Evolutionary conservation across 2,329 filamentous ascomycete species (phyloP), one percentile per base, ranked within the genome.

Genomic region (Didymella sp.): DNA sequence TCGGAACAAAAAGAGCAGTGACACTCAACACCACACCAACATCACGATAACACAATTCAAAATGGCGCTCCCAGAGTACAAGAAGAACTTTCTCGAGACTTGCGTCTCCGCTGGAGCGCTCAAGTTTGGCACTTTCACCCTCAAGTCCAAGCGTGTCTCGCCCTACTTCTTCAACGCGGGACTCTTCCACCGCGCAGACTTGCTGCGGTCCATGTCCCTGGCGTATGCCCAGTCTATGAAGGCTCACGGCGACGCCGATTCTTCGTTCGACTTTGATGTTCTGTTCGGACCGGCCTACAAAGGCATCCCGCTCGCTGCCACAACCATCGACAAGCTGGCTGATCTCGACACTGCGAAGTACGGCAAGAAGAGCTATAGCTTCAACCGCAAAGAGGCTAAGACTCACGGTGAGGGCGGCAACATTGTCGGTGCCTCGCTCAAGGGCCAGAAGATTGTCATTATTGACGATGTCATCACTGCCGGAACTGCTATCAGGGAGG

Each of bases 141-240:
- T 99, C 73, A 99, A 99, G 81, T 97, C 93, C 51, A 91, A 91
- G 78, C 91, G 94, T 71, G 83, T 76, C 69, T 96, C 92, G 12
- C 95, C 95, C 38, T 98, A 98, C 84, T 98, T 98, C 83, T 96
- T 98, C 87, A 97, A 96, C 78, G 92, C 93, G 43, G 92, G 93
- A 58, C 87, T 91, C 70, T 96, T 98, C 79, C 92, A 95, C 82
- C 88, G 88, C 49, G 89, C 89, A 21, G 84, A 88, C 60, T 85
- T 96, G 27, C 86, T 96, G 62, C 85, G 85, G 61, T 87, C 92
- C 54, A 90, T 96, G 66, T 86, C 89, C 49, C 84, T 87, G 37
- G 92, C 94, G 57, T 98, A 94, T 77, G 94, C 94, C 1, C 80
- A 82, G 52, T 82, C 84, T 1, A 76, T 87, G 38, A 77, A 81